Evolutionary conservation across 1,139 yeast species (phyloP).

Genomic region (Candida sp.): DNA sequence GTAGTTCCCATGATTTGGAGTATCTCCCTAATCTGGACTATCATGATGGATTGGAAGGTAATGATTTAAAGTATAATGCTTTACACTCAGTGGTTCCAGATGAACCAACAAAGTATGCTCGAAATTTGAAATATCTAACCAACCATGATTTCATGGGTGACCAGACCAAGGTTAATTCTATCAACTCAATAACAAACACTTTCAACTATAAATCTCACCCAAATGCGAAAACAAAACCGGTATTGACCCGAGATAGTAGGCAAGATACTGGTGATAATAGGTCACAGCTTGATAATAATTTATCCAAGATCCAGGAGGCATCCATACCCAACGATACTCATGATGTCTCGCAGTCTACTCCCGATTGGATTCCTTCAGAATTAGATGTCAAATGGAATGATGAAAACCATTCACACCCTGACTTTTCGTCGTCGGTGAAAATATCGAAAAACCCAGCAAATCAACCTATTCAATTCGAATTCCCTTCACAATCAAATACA

Average conservation of each 20-base stretch:
- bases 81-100: background rate
- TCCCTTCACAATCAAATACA: conserved; percentile 25
- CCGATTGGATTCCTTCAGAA: conserved; percentile 46
- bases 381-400: conserved; percentile 34
- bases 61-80: background rate
- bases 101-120: background rate
- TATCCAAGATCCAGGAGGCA: background rate
- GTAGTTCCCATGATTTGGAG: background rate
- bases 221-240: conserved; percentile 38
- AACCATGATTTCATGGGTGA: conserved; percentile 30
- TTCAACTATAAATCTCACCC: conserved; percentile 46
- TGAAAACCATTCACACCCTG: conserved; percentile 9
- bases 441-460: conserved; percentile 17
- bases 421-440: conserved; percentile 29
- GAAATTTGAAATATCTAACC: conserved; percentile 26
- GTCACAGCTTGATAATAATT: background rate
- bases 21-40: background rate
- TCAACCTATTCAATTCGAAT: conserved; percentile 12
- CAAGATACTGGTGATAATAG: conserved; percentile 7
- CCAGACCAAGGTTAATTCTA: conserved; percentile 2
- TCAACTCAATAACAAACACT: conserved; percentile 38
- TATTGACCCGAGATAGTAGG: conserved; percentile 5
- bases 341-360: conserved; percentile 18
- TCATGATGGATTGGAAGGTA: background rate
- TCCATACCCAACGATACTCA: background rate